These are phyloP conservation scores for Chlorophyllum brunneum DNA, from an alignment of 768 basidiomycete genomes.

Conservation along the genomic window DNA sequence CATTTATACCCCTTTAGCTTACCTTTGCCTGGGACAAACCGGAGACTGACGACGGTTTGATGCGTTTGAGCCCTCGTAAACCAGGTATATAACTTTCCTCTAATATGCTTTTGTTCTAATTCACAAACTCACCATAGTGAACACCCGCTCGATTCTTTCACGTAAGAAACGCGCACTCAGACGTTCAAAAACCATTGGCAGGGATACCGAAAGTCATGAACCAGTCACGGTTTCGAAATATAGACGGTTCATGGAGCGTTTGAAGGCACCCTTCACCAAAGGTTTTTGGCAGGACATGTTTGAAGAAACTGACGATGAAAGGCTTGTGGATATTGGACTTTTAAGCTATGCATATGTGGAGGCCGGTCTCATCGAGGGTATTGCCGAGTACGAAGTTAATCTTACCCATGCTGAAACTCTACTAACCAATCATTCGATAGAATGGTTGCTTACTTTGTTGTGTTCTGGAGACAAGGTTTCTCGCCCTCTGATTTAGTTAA, in stretches of 20 bases:
- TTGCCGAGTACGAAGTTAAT: slow-evolving; percentile 42
- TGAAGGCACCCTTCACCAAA: slow-evolving; percentile 52
- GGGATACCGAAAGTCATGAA: slow-evolving; percentile 50
- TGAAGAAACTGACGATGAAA: slow-evolving; percentile 52
- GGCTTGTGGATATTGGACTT: slow-evolving; percentile 56
- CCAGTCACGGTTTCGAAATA: slow-evolving; percentile 38
- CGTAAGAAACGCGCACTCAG: slow-evolving; percentile 56
- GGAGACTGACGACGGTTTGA: slow-evolving; percentile 60
- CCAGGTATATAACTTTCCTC: slow-evolving; percentile 37
- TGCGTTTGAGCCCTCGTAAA: slow-evolving; percentile 64
- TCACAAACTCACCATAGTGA: slow-evolving; percentile 39
- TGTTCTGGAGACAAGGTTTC: slow-evolving; percentile 61
- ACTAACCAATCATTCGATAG: slow-evolving; percentile 33
- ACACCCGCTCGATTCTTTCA: slow-evolving; percentile 45
- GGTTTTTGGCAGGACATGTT: slow-evolving; percentile 56
- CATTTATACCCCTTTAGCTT: slow-evolving; percentile 38
- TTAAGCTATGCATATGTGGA: slow-evolving; percentile 68
- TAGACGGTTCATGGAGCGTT: slow-evolving; percentile 30
- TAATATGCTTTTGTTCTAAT: neutral
- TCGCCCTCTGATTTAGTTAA: slow-evolving; percentile 49
- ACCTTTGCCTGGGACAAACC: slow-evolving; percentile 74
- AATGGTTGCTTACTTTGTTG: slow-evolving; percentile 61
- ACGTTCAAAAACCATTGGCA: slow-evolving; percentile 48
- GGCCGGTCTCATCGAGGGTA: slow-evolving; percentile 56
- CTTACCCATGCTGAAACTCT: neutral